Evolutionary conservation across 208 protist genomes (phyloP).

Genomic region (Crithidia brevicula): DNA sequence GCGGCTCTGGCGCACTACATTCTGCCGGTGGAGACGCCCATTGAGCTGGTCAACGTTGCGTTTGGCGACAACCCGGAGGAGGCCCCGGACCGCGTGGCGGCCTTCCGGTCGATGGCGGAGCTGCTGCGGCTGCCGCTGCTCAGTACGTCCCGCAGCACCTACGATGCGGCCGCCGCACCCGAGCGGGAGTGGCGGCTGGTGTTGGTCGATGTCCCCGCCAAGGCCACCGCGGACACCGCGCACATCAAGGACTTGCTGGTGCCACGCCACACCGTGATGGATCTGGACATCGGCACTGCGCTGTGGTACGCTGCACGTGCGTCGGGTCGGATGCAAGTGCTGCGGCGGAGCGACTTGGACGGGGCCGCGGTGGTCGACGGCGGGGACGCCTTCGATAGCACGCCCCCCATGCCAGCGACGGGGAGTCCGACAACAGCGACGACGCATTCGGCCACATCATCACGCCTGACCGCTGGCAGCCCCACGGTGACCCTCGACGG

Average conservation of each 20-base stretch:
- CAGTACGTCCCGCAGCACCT: constrained; percentile 9
- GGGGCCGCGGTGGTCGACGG: neutral
- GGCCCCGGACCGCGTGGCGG: constrained; percentile 85
- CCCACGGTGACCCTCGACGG: constrained; percentile 27
- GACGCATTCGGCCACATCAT: too few species aligned
- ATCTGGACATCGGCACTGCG: constrained; percentile 95
- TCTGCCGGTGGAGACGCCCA: constrained; percentile 75
- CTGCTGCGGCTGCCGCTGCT: constrained; percentile 71
- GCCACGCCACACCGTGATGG: constrained; percentile 93
- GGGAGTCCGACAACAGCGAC: constrained; percentile 1
- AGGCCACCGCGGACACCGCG: constrained; percentile 32
- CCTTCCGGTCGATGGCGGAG: constrained; percentile 78
- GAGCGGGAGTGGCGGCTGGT: constrained; percentile 90
- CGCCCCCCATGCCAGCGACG: constrained; percentile 9
- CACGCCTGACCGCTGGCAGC: too few species aligned
- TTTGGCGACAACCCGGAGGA: constrained; percentile 84
- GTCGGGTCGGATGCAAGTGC: constrained; percentile 76
- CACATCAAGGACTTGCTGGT: constrained; percentile 74
- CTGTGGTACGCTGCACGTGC: constrained; percentile 94
- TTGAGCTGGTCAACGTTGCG: constrained; percentile 96
- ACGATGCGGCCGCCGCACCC: neutral
- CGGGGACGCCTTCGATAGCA: constrained; percentile 9
- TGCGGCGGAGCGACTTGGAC: constrained; percentile 43
- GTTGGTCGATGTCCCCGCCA: constrained; percentile 81
- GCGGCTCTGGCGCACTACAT: constrained; percentile 90